A percentile compares a stretch with the other conserved stretches of the same genome.
phyloP scores from a whole-genome alignment of 2,329 filamentous ascomycete genomes.

The Fusarium multiceps region DNA sequence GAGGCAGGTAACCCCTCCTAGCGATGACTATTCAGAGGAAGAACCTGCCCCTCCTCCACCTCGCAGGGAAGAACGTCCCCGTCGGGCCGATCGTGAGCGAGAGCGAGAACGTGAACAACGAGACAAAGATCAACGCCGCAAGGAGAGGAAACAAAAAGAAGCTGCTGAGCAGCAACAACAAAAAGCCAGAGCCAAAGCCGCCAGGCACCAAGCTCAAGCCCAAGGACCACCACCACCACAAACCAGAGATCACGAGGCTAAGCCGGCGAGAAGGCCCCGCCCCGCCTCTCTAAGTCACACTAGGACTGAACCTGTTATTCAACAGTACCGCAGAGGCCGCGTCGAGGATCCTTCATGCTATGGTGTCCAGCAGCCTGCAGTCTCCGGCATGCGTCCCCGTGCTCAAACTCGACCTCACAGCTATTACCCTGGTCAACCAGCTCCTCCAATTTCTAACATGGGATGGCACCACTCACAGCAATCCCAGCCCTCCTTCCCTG shows the following conservation, averaged over 20 bases:
- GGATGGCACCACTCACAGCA: slow-evolving; percentile 46
- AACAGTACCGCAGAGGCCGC: slow-evolving; percentile 49
- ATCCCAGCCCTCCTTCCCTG: slow-evolving; percentile 37
- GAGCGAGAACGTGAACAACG: slow-evolving; percentile 39
- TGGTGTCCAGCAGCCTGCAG: slow-evolving; percentile 51
- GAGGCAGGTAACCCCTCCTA: slow-evolving; percentile 53
- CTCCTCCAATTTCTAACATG: slow-evolving; percentile 42
- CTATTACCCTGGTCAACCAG: slow-evolving; percentile 51
- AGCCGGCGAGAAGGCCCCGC: slow-evolving; percentile 45
- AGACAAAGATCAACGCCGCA: slow-evolving; percentile 48
- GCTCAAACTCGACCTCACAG: slow-evolving; percentile 51
- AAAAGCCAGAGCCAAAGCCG: slow-evolving; percentile 42
- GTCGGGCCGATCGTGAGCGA: slow-evolving; percentile 44
- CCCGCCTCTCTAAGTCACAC: slow-evolving; percentile 49
- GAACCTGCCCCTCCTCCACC: slow-evolving; percentile 49
- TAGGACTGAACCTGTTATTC: slow-evolving; percentile 49
- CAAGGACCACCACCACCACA: neutral
- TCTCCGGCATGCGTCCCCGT: slow-evolving; percentile 48
- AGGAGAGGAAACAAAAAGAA: slow-evolving; percentile 43
- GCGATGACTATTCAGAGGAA: slow-evolving; percentile 55
- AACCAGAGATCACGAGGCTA: slow-evolving; percentile 41
- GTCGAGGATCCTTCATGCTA: slow-evolving; percentile 53
- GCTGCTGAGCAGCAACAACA: slow-evolving; percentile 41
- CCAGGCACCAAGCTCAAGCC: neutral
- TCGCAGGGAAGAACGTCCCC: slow-evolving; percentile 48